A percentile compares a stretch with the other conserved stretches of the same genome.
Evolutionary conservation across 176 grass and related monocot species (phyloP).

Genomic region (Carex pumila): DNA sequence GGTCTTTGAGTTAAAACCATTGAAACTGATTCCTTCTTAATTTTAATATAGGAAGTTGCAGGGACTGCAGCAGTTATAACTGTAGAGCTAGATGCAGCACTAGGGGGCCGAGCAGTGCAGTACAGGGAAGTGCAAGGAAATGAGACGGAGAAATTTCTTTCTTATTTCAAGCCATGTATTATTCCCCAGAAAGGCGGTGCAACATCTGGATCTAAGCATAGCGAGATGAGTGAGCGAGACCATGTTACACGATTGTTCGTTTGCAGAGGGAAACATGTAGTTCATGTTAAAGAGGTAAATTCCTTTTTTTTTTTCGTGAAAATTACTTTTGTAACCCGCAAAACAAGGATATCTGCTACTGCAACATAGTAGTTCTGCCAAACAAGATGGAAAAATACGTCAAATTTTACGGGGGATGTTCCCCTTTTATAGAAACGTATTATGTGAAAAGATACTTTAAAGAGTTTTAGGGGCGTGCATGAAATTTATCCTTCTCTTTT

Average conservation of each 20-base stretch:
- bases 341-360: background rate
- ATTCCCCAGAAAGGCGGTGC: conserved; percentile 86
- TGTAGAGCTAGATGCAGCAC: conserved; percentile 89
- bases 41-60: conserved; percentile 73
- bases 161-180: conserved; percentile 99
- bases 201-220: conserved; percentile 80
- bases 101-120: conserved; percentile 90
- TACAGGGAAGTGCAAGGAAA: conserved; percentile 96
- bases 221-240: conserved; percentile 56
- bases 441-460: background rate
- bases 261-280: conserved; percentile 95
- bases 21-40: conserved; percentile 21
- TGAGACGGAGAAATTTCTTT: conserved; percentile 96
- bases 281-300: conserved; percentile 94
- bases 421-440: too few relatives aligned
- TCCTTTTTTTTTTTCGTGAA: background rate
- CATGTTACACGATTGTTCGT: conserved; percentile 79
- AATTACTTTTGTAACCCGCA: background rate
- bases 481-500: background rate
- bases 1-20: background rate
- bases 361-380: background rate
- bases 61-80: conserved; percentile 94
- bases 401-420: background rate
- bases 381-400: background rate
- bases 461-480: background rate